These are phyloP conservation scores for Xerocomus potaroensis DNA, from an alignment of 768 basidiomycete genomes.

Conservation along the genomic window DNA sequence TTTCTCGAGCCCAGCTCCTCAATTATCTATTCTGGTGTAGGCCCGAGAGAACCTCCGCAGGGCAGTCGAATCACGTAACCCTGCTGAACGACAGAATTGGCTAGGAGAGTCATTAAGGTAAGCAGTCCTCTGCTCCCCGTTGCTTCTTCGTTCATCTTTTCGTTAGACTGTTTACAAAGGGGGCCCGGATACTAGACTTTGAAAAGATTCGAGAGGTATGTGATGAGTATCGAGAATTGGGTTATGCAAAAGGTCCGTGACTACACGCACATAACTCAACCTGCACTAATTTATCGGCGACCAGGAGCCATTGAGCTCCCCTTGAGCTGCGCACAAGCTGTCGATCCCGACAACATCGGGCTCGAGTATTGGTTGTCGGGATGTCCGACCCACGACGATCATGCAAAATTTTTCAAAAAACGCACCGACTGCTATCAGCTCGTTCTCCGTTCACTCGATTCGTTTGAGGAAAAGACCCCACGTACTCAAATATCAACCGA, in stretches of 20 bases:
- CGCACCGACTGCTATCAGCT: slow-evolving; percentile 78
- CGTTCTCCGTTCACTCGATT: slow-evolving; percentile 73
- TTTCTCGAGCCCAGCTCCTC: slow-evolving; percentile 1
- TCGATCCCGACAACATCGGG: slow-evolving; percentile 73
- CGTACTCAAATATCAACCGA: slow-evolving; percentile 33
- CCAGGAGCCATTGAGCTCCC: slow-evolving; percentile 84
- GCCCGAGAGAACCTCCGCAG: slow-evolving; percentile 92
- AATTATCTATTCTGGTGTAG: slow-evolving; percentile 35
- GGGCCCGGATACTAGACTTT: slow-evolving; percentile 77
- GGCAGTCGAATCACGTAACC: slow-evolving; percentile 76
- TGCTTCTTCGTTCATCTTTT: slow-evolving; percentile 3
- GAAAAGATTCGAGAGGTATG: slow-evolving; percentile 83
- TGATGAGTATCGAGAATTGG: slow-evolving; percentile 83
- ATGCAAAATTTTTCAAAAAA: slow-evolving; percentile 52
- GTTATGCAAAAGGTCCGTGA: slow-evolving; percentile 72
- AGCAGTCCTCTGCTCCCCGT: slow-evolving; percentile 8
- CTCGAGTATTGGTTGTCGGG: slow-evolving; percentile 74
- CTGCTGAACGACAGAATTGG: slow-evolving; percentile 70
- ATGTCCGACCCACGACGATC: slow-evolving; percentile 52
- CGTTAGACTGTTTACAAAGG: slow-evolving; percentile 80
- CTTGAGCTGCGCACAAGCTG: slow-evolving; percentile 71
- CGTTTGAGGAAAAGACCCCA: slow-evolving; percentile 67
- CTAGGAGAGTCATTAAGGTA: slow-evolving; percentile 86
- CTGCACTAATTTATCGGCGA: neutral
- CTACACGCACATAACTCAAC: neutral